Evolutionary conservation across 164 flowering plant species (phyloP).

Genomic region (Buxus sempervirens): DNA sequence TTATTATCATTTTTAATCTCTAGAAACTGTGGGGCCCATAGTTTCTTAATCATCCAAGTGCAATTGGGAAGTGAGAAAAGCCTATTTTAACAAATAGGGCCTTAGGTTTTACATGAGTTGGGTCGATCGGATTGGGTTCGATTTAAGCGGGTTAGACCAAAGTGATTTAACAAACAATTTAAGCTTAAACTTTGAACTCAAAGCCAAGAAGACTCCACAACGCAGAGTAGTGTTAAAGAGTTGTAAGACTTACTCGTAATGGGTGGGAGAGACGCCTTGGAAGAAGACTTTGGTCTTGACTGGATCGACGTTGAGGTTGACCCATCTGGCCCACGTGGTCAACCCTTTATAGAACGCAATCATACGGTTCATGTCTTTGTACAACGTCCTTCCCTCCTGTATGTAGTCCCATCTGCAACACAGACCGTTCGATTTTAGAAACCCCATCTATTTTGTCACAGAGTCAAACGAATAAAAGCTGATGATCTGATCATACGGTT

Average conservation of each 20-base stretch:
- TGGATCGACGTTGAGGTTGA: constrained; percentile 54
- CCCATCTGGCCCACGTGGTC: constrained; percentile 83
- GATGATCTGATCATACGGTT: constrained; percentile 39
- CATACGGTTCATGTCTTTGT: constrained; percentile 73
- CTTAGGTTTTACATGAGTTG: no score
- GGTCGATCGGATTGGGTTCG: no score
- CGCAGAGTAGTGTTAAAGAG: no score
- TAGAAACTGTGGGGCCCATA: no score
- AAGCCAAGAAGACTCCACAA: no score
- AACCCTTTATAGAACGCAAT: constrained; percentile 65
- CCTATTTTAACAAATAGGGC: no score
- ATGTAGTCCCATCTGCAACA: constrained; percentile 76
- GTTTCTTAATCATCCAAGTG: no score
- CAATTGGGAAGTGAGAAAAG: no score
- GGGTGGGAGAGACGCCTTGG: constrained; percentile 89
- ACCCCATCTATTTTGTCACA: neutral
- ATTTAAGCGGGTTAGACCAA: no score
- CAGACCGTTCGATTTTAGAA: neutral
- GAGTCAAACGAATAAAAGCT: neutral
- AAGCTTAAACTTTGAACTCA: no score
- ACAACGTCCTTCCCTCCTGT: constrained; percentile 34
- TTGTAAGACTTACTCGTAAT: constrained; percentile 48
- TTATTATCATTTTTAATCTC: no score
- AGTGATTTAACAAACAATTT: no score
- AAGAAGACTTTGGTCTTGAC: constrained; percentile 71